Evolutionary conservation across 1,284 basidiomycete species (phyloP), one percentile per base, ranked within the genome.

Genomic region (Cystobasidium slooffiae): DNA sequence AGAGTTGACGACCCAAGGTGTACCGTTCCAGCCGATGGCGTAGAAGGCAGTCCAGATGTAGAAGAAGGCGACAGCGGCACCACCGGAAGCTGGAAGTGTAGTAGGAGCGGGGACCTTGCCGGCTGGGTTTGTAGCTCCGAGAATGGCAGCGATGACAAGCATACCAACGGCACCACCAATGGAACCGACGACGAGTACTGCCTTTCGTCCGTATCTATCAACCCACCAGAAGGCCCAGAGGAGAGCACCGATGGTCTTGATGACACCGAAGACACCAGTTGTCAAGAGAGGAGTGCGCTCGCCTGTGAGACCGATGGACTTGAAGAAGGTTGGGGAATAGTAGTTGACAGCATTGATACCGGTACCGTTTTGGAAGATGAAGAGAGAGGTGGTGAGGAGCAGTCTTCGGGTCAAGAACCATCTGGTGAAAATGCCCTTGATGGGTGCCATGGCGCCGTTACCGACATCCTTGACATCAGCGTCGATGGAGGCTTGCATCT

Each of bases 261-360:
- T 83, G 81, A 93, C 88, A 61, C 91, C 91, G 72, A 92, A 91
- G 12, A 93, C 88, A 64, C 91, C 92, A 10, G 91, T 93, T 1
- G 91, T 90, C 44, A 93, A 85, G 1, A 92, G 85, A 0, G 86
- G 86, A 0, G 88, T 85, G 78, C 86, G 88, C 20, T 78, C 76
- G 1, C 88, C 88, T 0, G 78, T 80, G 10, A 90, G 81, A 22
- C 88, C 86, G 18, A 91, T 85, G 5, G 79, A 77, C 61, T 83
- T 56, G 84, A 91, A 91, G 75, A 91, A 89, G 52, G 83, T 77
- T 6, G 77, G 78, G 5, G 74, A 77, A 51, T 76, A 78, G 68
- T 77, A 78, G 9, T 44, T 58, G 20, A 62, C 75, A 69, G 76
- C 75, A 51, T 78, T 78, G 74, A 78, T 78, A 68, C 81, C 87